A percentile compares a stretch with the other conserved stretches of the same genome.
Conservation (phyloP, 192 early-diverging fungal genomes). For the Coemansia reversa region DNA sequence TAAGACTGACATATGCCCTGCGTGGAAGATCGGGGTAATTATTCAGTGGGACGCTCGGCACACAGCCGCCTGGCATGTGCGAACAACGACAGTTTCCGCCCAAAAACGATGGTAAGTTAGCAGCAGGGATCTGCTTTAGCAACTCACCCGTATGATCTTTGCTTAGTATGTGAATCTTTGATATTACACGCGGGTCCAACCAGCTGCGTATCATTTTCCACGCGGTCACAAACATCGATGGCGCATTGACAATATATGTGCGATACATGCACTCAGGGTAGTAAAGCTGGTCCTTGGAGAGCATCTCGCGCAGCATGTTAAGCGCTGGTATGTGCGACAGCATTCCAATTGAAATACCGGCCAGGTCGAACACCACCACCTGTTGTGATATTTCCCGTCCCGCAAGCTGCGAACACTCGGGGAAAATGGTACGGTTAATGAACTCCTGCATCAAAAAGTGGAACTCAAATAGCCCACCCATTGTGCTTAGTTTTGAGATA, state of each 20-base stretch:
- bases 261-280: slow-evolving; percentile 93
- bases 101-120: slow-evolving; percentile 69
- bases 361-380: slow-evolving; percentile 89
- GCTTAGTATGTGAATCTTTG: slow-evolving; percentile 59
- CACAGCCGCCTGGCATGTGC: slow-evolving; percentile 71
- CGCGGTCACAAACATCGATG: slow-evolving; percentile 80
- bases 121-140: slow-evolving; percentile 62
- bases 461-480: slow-evolving; percentile 64
- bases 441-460: slow-evolving; percentile 74
- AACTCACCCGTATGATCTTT: slow-evolving; percentile 60
- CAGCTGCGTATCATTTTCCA: slow-evolving; percentile 76
- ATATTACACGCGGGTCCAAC: slow-evolving; percentile 72
- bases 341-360: slow-evolving; percentile 77
- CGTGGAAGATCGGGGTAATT: slow-evolving; percentile 49
- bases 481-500: slow-evolving; percentile 60
- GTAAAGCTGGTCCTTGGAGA: slow-evolving; percentile 85
- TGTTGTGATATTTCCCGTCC: slow-evolving; percentile 72
- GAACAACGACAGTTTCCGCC: slow-evolving; percentile 72
- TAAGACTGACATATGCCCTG: slow-evolving; percentile 28
- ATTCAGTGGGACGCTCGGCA: slow-evolving; percentile 36
- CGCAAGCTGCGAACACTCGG: slow-evolving; percentile 72
- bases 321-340: slow-evolving; percentile 65
- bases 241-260: slow-evolving; percentile 93
- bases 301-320: slow-evolving; percentile 68
- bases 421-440: slow-evolving; percentile 67